Evolutionary conservation across 2,329 filamentous ascomycete genomes (phyloP).

Genomic region (Phaeosphaeriaceae sp.): DNA sequence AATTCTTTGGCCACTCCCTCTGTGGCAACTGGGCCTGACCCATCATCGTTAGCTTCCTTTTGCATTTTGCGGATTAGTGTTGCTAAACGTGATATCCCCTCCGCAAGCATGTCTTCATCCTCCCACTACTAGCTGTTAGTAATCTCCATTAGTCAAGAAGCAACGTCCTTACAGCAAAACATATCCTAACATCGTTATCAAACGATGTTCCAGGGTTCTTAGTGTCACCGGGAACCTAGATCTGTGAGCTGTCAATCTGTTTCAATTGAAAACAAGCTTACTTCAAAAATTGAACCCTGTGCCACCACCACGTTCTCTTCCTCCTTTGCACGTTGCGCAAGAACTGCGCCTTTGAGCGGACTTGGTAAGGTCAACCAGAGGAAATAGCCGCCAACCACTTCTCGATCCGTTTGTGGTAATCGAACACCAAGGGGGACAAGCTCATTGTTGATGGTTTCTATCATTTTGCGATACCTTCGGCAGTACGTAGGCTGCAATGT

Average conservation of each 20-base stretch:
- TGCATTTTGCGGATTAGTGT: constrained; percentile 53
- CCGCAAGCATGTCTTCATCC: constrained; percentile 66
- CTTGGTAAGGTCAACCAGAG: constrained; percentile 75
- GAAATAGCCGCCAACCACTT: constrained; percentile 81
- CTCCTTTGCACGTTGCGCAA: constrained; percentile 63
- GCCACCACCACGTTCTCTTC: constrained; percentile 73
- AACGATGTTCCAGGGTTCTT: constrained; percentile 59
- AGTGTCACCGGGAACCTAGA: constrained; percentile 54
- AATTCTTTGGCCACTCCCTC: constrained; percentile 36
- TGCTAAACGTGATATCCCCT: constrained; percentile 71
- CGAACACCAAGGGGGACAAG: constrained; percentile 69
- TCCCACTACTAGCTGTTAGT: constrained; percentile 57
- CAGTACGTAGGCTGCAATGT: constrained; percentile 64
- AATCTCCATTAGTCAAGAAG: neutral
- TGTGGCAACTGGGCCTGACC: constrained; percentile 16
- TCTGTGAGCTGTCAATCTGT: constrained; percentile 15
- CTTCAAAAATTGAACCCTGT: constrained; percentile 71
- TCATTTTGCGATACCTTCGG: constrained; percentile 61
- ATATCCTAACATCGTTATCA: constrained; percentile 54
- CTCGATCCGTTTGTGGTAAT: constrained; percentile 51
- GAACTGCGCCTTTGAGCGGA: constrained; percentile 58
- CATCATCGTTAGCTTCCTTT: constrained; percentile 29
- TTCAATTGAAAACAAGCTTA: constrained; percentile 34
- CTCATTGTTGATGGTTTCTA: constrained; percentile 63
- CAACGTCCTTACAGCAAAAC: constrained; percentile 36